phyloP scores from a whole-genome alignment of 345 rosid species.

The Hibiscus mutabilis region DNA sequence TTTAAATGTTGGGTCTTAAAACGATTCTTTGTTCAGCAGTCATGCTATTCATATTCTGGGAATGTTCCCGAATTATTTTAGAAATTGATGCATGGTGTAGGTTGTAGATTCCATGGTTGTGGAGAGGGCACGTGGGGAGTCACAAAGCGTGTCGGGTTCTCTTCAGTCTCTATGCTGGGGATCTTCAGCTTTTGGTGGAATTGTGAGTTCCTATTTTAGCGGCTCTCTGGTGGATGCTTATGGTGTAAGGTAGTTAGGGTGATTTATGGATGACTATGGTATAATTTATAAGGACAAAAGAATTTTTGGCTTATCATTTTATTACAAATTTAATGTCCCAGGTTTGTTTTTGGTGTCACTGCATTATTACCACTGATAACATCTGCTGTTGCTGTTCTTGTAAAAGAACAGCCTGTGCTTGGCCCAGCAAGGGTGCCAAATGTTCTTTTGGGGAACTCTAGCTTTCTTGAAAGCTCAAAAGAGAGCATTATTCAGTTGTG shows the following conservation, averaged over 20 bases:
- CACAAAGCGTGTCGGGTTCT: constrained; percentile 86
- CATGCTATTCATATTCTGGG: background rate
- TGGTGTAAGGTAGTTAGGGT: constrained; percentile 68
- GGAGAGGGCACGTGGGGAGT: constrained; percentile 97
- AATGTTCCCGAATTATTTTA: constrained; percentile 9
- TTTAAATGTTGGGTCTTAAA: background rate
- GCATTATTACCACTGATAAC: constrained; percentile 78
- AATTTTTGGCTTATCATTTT: constrained; percentile 2
- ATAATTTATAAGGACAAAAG: constrained; percentile 10
- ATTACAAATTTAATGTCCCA: constrained; percentile 32
- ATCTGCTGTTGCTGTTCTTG: constrained; percentile 92
- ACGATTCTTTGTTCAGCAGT: background rate
- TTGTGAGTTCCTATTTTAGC: constrained; percentile 91
- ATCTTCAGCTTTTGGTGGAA: constrained; percentile 96
- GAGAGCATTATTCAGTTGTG: constrained; percentile 56
- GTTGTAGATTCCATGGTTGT: constrained; percentile 99
- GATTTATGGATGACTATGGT: constrained; percentile 6
- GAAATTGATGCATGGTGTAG: constrained; percentile 32
- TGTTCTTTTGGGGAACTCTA: constrained; percentile 30
- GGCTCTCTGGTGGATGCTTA: constrained; percentile 85
- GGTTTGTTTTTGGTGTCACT: constrained; percentile 95
- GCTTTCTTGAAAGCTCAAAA: constrained; percentile 64
- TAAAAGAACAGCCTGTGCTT: constrained; percentile 62
- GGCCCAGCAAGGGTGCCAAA: constrained; percentile 37
- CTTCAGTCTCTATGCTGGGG: constrained; percentile 98